These are phyloP conservation scores for Cicer yamashitae DNA, from an alignment of 306 rosid genomes.

Conservation along the genomic window DNA sequence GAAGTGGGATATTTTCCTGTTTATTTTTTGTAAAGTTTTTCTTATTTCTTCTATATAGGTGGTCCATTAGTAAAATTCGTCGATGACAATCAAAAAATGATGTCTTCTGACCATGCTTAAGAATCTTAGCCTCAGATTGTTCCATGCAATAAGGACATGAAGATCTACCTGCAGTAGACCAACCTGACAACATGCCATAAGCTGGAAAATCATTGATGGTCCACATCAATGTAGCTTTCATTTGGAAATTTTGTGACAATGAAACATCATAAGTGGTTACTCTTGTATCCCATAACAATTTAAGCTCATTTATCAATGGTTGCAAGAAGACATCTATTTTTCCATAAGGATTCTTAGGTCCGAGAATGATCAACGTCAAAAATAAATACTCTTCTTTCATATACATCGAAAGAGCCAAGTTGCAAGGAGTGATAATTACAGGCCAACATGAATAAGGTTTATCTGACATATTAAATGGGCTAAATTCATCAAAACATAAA, in stretches of 20 bases:
- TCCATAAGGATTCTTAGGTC: not conserved
- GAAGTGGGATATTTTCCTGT: not conserved
- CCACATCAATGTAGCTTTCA: constrained; percentile 1
- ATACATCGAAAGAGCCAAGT: constrained; percentile 15
- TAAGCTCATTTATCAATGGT: constrained; percentile 11
- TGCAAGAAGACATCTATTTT: constrained; percentile 20
- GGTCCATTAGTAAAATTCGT: not conserved
- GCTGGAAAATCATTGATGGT: constrained; percentile 12
- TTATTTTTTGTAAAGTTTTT: not conserved
- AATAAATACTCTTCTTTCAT: constrained; percentile 3
- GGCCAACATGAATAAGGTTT: constrained; percentile 19
- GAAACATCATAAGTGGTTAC: constrained; percentile 18
- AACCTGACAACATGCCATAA: not conserved
- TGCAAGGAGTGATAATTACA: constrained; percentile 4
- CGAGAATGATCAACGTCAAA: not conserved
- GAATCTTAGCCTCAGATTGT: not conserved
- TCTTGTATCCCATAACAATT: not conserved
- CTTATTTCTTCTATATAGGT: constrained; percentile 6
- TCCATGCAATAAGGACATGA: not conserved
- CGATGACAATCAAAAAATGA: constrained; percentile 7
- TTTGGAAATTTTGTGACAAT: not conserved
- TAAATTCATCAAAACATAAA: constrained; percentile 1
- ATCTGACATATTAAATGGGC: not conserved
- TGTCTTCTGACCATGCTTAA: not conserved
- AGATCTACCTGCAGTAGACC: not conserved